Evolutionary conservation across 2,329 filamentous ascomycete species (phyloP).

Genomic region (Fusarium nanum): DNA sequence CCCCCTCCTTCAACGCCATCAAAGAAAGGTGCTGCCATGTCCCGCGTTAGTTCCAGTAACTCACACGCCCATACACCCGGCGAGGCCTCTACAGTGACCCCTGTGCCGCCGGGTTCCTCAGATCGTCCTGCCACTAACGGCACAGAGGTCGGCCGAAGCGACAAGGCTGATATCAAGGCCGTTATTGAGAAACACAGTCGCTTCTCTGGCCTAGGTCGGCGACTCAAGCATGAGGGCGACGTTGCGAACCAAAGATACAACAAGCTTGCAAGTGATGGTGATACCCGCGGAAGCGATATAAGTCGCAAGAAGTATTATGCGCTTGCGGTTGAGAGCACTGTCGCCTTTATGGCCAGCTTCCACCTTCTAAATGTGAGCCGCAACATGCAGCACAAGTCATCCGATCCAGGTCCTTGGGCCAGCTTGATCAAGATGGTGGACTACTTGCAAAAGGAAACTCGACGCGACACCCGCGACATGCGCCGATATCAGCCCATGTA

Average conservation of each 20-base stretch:
- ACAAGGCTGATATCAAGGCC: slow-evolving; percentile 44
- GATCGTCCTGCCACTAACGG: slow-evolving; percentile 50
- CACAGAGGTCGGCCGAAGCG: slow-evolving; percentile 44
- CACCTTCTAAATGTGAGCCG: slow-evolving; percentile 60
- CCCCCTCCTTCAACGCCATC: slow-evolving; percentile 64
- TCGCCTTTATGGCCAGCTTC: slow-evolving; percentile 67
- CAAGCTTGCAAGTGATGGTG: slow-evolving; percentile 39
- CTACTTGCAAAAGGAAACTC: slow-evolving; percentile 55
- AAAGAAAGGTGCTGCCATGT: slow-evolving; percentile 64
- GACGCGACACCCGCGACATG: slow-evolving; percentile 49
- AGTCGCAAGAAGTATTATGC: slow-evolving; percentile 57
- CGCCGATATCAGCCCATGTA: slow-evolving; percentile 55
- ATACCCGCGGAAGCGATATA: slow-evolving; percentile 46
- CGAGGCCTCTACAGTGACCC: slow-evolving; percentile 53
- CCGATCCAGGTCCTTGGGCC: slow-evolving; percentile 57
- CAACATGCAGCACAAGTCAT: slow-evolving; percentile 56
- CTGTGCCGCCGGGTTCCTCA: slow-evolving; percentile 42
- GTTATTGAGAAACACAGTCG: slow-evolving; percentile 53
- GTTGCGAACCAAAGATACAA: slow-evolving; percentile 51
- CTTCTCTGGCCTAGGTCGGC: slow-evolving; percentile 58
- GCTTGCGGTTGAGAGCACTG: slow-evolving; percentile 61
- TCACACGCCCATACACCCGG: slow-evolving; percentile 65
- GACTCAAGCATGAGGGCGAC: slow-evolving; percentile 67
- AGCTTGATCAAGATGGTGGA: slow-evolving; percentile 59
- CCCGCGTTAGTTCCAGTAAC: slow-evolving; percentile 64